Percentiles rank a stretch among this genome's conserved stretches.
phyloP scores from a whole-genome alignment of 176 grass and related monocot genomes.

The Chrysopogon serrulatus region DNA sequence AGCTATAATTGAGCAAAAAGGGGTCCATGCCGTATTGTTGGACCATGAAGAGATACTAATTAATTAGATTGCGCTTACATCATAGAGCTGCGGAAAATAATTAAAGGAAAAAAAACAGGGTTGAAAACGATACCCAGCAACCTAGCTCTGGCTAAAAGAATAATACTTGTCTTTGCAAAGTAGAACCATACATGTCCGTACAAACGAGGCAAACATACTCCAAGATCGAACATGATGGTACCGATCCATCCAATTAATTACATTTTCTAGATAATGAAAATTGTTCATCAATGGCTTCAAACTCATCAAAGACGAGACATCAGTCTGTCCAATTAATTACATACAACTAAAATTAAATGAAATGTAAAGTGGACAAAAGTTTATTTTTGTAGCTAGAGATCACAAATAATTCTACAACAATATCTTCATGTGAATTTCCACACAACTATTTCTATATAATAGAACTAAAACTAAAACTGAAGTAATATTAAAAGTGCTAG shows the following conservation, averaged over 20 bases:
- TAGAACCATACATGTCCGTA: constrained; percentile 5
- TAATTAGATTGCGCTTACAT: constrained; percentile 8
- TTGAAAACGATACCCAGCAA: constrained; percentile 11
- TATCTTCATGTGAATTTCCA: not conserved
- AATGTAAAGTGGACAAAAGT: not conserved
- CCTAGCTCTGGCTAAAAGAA: not conserved
- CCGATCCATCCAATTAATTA: not conserved
- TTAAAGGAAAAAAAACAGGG: constrained; percentile 3
- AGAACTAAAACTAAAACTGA: not conserved
- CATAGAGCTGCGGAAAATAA: not conserved
- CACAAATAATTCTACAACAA: not conserved
- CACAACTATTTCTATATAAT: not conserved
- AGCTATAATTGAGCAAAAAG: not conserved
- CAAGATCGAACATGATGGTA: not conserved
- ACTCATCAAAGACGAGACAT: too few relatives aligned
- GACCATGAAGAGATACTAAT: not conserved
- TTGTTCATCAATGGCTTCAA: too few relatives aligned
- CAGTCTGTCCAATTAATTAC: not conserved
- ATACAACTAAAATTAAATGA: not conserved
- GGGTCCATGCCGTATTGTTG: not conserved
- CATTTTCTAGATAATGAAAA: not conserved
- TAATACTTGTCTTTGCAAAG: not conserved
- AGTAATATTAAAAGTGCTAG: not conserved
- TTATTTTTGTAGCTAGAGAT: not conserved
- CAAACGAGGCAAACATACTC: constrained; percentile 12